These are phyloP conservation scores for Apiotrichum veenhuisii DNA, from an alignment of 1,284 basidiomycete species.

Conservation along the genomic window DNA sequence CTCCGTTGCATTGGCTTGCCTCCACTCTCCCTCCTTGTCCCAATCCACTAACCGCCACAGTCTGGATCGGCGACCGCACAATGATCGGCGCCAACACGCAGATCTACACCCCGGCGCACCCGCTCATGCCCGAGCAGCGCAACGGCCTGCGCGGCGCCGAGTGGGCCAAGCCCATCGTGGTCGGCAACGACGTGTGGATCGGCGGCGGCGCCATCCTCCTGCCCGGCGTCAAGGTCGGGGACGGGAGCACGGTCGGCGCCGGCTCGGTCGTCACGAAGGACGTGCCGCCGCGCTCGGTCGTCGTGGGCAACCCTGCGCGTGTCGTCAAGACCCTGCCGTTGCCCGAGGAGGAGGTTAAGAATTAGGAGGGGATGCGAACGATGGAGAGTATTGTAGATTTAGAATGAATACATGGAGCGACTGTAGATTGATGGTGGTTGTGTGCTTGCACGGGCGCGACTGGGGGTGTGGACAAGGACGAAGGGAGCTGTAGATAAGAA, in stretches of 20 bases:
- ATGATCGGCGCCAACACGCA: conserved; percentile 49
- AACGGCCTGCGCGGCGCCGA: conserved; percentile 44
- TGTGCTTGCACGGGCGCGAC: too few relatives aligned
- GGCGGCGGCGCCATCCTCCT: conserved; percentile 52
- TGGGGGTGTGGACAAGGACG: too few relatives aligned
- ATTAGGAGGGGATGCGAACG: too few relatives aligned
- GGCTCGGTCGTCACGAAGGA: conserved; percentile 53
- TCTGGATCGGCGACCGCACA: conserved; percentile 45
- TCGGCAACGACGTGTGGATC: conserved; percentile 51
- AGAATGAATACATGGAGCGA: too few relatives aligned
- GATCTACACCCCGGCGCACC: conserved; percentile 50
- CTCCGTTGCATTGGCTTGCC: too few relatives aligned
- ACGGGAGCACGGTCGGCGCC: conserved; percentile 52
- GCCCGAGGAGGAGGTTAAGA: too few relatives aligned
- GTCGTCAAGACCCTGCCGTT: conserved; percentile 48
- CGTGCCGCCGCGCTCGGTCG: conserved; percentile 50
- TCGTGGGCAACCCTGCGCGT: conserved; percentile 52
- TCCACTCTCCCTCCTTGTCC: not conserved
- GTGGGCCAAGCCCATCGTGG: conserved; percentile 45
- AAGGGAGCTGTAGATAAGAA: too few relatives aligned
- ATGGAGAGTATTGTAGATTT: too few relatives aligned
- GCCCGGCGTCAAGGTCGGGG: conserved; percentile 53
- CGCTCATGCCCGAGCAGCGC: conserved; percentile 47
- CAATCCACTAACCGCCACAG: conserved; percentile 13
- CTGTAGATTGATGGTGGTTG: too few relatives aligned